A percentile compares a stretch with the other conserved stretches of the same genome.
These are phyloP conservation scores for Bolboschoenoplectus hybrid DNA, from an alignment of 202 grass and related monocot species.

Conservation along the genomic window DNA sequence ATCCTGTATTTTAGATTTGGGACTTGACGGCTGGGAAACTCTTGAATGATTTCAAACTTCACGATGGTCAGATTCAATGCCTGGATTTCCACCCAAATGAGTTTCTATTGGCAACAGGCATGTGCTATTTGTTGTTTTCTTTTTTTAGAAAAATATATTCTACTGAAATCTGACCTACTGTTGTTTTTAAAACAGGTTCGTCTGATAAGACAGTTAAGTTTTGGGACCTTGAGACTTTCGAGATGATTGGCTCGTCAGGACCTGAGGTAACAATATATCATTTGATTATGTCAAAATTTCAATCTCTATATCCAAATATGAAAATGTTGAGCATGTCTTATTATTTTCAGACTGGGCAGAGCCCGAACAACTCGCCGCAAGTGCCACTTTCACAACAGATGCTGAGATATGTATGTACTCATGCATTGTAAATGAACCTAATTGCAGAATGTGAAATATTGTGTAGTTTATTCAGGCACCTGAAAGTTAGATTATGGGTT, in stretches of 20 bases:
- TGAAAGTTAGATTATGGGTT: background rate
- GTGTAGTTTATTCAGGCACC: conserved; percentile 7
- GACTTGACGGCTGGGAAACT: conserved; percentile 95
- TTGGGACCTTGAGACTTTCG: conserved; percentile 98
- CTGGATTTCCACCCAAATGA: conserved; percentile 91
- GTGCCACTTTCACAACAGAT: conserved; percentile 40
- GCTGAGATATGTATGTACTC: conserved; percentile 41
- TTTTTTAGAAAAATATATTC: conserved; percentile 10
- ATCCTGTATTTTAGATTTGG: conserved; percentile 66
- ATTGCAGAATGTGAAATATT: background rate
- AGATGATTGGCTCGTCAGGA: conserved; percentile 85
- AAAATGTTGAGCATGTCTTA: conserved; percentile 10
- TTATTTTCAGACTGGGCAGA: conserved; percentile 38
- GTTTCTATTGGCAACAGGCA: conserved; percentile 91
- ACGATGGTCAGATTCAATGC: conserved; percentile 84
- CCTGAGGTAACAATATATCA: conserved; percentile 65
- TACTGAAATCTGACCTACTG: conserved; percentile 38
- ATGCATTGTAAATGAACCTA: conserved; percentile 18
- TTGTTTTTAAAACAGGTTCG: conserved; percentile 64
- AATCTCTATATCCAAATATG: conserved; percentile 1
- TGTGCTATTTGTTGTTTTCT: conserved; percentile 35
- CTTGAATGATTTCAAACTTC: conserved; percentile 74
- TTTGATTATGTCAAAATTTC: conserved; percentile 39
- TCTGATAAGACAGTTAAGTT: conserved; percentile 90
- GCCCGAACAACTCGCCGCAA: conserved; percentile 32